These are phyloP conservation scores for Clavispora asparagi DNA, from an alignment of 805 yeast genomes.

Conservation along the genomic window DNA sequence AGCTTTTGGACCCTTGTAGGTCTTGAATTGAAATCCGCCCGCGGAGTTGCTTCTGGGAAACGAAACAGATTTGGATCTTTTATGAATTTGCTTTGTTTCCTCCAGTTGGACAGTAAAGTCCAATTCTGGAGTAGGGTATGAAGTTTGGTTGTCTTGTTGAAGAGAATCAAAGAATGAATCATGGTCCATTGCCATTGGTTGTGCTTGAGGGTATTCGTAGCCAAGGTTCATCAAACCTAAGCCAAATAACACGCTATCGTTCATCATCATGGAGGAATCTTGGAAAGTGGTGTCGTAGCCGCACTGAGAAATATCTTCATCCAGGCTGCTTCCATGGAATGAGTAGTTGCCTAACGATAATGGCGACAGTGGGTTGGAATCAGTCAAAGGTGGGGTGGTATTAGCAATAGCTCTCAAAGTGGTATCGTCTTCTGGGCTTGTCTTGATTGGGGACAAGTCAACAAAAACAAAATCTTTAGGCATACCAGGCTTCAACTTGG, in stretches of 20 bases:
- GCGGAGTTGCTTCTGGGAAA: slow-evolving; percentile 15
- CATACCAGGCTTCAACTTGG: slow-evolving; percentile 40
- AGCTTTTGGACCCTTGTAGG: slow-evolving; percentile 24
- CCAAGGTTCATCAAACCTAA: slow-evolving; percentile 27
- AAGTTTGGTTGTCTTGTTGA: not conserved
- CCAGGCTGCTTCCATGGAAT: not conserved
- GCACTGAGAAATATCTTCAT: slow-evolving; percentile 3
- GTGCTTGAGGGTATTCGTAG: slow-evolving; percentile 4
- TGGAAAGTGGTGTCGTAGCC: slow-evolving; percentile 3
- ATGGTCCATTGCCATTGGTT: not conserved
- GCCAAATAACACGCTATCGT: slow-evolving; percentile 16
- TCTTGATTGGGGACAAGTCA: slow-evolving; percentile 38
- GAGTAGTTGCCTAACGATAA: not conserved
- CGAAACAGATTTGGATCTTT: slow-evolving; percentile 23
- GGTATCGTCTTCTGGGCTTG: slow-evolving; percentile 15
- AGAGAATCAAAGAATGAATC: not conserved
- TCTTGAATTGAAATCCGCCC: slow-evolving; percentile 23
- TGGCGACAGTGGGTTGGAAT: not conserved
- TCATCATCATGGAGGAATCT: slow-evolving; percentile 1
- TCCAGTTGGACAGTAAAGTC: not conserved
- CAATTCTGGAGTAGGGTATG: slow-evolving; percentile 1
- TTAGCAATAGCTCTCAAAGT: not conserved
- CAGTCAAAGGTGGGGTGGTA: not conserved
- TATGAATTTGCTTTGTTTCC: slow-evolving; percentile 8
- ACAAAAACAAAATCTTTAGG: slow-evolving; percentile 43